phyloP scores from a whole-genome alignment of 2,329 filamentous ascomycete genomes.

The Akanthomyces dipterigenus region DNA sequence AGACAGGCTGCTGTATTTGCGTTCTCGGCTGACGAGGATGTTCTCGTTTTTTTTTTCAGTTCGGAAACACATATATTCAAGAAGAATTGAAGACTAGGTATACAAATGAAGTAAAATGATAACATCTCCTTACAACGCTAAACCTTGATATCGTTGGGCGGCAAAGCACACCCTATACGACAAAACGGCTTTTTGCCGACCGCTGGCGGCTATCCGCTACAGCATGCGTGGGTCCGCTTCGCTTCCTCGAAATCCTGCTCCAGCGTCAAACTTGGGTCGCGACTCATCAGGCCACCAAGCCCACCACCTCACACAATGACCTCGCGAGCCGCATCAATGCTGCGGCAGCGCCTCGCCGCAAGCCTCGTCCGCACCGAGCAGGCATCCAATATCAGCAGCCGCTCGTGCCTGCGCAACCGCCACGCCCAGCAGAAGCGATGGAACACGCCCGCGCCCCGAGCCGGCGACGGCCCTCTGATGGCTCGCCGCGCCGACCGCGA shows the following conservation, averaged over 20 bases:
- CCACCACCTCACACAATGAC: not conserved
- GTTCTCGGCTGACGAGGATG: too few relatives aligned
- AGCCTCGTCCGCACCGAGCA: not conserved
- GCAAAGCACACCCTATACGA: too few relatives aligned
- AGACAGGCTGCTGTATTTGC: too few relatives aligned
- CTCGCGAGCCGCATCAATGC: not conserved
- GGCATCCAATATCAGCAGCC: not conserved
- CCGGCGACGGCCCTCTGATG: conserved; percentile 58
- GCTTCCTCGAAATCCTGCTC: not conserved
- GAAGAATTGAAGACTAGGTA: too few relatives aligned
- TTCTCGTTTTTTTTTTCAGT: too few relatives aligned
- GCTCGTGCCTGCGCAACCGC: conserved; percentile 9
- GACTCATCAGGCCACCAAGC: not conserved
- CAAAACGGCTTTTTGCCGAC: not conserved
- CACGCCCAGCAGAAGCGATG: conserved; percentile 35
- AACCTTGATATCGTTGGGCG: too few relatives aligned
- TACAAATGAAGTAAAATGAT: too few relatives aligned
- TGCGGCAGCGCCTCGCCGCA: not conserved
- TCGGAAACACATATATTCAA: too few relatives aligned
- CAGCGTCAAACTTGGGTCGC: not conserved
- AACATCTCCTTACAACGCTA: too few relatives aligned
- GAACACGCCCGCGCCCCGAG: conserved; percentile 49
- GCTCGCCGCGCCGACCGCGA: conserved; percentile 58
- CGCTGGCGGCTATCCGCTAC: not conserved
- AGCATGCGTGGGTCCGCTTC: not conserved